Evolutionary conservation across 441 rosid species (phyloP).

Genomic region (Sinapis alba): DNA sequence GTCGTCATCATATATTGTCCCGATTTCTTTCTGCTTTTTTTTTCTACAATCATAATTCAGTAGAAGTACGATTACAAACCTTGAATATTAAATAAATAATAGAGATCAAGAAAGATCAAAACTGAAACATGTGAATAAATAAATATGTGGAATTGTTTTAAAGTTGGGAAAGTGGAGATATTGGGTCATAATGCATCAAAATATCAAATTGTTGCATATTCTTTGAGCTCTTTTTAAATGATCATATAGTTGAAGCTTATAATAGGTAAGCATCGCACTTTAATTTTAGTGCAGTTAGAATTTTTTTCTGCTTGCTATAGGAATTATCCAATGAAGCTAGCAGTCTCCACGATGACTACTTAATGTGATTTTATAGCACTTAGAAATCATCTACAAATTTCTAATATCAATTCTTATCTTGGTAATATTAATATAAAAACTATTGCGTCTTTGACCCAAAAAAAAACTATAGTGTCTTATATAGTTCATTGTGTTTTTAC

Average conservation of each 20-base stretch:
- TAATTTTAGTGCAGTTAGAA: constrained; percentile 12
- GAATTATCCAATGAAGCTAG: not conserved
- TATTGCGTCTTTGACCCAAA: too few species aligned
- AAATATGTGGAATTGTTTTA: not conserved
- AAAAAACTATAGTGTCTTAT: too few species aligned
- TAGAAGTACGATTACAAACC: not conserved
- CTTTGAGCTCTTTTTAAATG: too few species aligned
- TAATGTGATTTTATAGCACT: constrained; percentile 14
- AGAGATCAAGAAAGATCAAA: not conserved
- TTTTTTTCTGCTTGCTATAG: constrained; percentile 3
- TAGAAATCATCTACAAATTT: not conserved
- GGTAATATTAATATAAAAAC: too few species aligned
- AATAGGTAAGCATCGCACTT: too few species aligned
- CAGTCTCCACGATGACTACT: not conserved
- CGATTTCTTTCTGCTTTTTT: not conserved
- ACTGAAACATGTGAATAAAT: not conserved
- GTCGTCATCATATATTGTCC: not conserved
- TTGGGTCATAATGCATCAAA: constrained; percentile 11
- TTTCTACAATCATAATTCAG: not conserved
- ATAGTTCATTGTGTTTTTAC: not conserved
- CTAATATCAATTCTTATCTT: not conserved
- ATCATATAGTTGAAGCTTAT: too few species aligned
- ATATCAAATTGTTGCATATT: constrained; percentile 8
- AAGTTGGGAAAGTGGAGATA: constrained; percentile 30
- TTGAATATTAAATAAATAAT: not conserved